Evolutionary conservation across 352 stramenopile genomes (phyloP), one percentile per base, ranked within the genome.

Genomic region (Nothophytophthora sp.): DNA sequence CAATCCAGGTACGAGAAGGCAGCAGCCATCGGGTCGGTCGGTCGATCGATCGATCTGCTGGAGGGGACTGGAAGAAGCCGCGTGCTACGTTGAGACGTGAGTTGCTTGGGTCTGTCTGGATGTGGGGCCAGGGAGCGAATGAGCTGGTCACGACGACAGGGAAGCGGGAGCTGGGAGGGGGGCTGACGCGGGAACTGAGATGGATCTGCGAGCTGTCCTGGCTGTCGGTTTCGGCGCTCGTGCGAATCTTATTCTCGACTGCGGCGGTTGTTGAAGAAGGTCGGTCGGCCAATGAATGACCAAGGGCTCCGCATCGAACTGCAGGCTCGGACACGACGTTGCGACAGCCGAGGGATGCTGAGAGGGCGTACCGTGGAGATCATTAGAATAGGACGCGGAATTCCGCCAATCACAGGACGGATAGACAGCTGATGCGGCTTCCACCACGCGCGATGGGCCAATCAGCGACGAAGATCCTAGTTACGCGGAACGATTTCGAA

Each of bases 1-100:
- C 61, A 72, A 33, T 75, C 61, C 42, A 59, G 58, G 52, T 75
- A 75, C 56, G 65, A 71, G 30, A 71, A 70, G 24, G 43, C 35
- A 1, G 45, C 43, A 22, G 60, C 13, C 35, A 34, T 47, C 33
- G 22, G 3, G 27, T 27, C 7, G 18, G 4, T 43, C 27, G 28
- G 11, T n/a, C n/a, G n/a, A n/a, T n/a, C n/a, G 29, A 5, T 44
- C n/a, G 0, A 13, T 2, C 28, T 20, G 18, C 12, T 52, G 52
- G 37, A 34, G 16, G n/a, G n/a, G n/a, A n/a, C n/a, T 58, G n/a
- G n/a, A n/a, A n/a, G n/a, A n/a, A n/a, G n/a, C n/a, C n/a, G n/a
- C n/a, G n/a, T n/a, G n/a, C n/a, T n/a, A 41, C 7, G 18, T 9
- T 43, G 25, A 22, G 11, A 30, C 4, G 35, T 18, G 0, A 13